Base-by-base conservation (phyloP, 768 basidiomycete genomes). In the Tephrocybe sp. region DNA sequence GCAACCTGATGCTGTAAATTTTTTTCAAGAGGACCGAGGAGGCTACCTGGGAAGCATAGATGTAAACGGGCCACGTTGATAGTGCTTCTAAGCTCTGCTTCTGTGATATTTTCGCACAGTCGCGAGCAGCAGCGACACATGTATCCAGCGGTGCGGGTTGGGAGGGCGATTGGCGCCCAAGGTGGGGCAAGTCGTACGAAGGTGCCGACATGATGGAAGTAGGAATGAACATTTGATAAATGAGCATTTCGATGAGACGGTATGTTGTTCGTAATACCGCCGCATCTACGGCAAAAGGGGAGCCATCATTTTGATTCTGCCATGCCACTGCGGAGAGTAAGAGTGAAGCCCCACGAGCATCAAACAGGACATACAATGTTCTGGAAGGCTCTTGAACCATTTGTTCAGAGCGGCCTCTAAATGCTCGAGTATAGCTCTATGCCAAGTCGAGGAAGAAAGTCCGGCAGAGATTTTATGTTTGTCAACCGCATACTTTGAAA, bases 381-480 rank as follows among this genome's bases (percentile, higher is more conserved):
- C 72, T 10, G 90, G 91, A 15, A 91, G 68, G 7, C 75, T 73
- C 42, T 84, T 80, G 10, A 78, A 65, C 88, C 90, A 94, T 49
- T 84, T 78, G 50, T 82, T 81, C 57, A 93, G 72, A 0, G 83
- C 83, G 5, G 75, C 72, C 58, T 86, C 85, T 27, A 92, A 69
- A 49, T 88, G 83, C 13, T 79, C 73, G 13, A 91, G 70, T 24
- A 86, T 77, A 37, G 82, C 74, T 41, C 76, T 76, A 40, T 74
- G 71, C 74, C 79, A 81, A 48, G 76, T 72, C 48, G 73, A 68
- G 23, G 76, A 73, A 36, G 78, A 73, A 50, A 78, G 67, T 29
- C 79, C 82, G 21, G 75, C 64, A 30, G 79, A 68, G 15, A 80
- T 64, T 55, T 82, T 81, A 18, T 78, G 72, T 63, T 79, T 83